phyloP scores from a whole-genome alignment of 495 filamentous ascomycete species.

The Barbatosphaeria neglecta region DNA sequence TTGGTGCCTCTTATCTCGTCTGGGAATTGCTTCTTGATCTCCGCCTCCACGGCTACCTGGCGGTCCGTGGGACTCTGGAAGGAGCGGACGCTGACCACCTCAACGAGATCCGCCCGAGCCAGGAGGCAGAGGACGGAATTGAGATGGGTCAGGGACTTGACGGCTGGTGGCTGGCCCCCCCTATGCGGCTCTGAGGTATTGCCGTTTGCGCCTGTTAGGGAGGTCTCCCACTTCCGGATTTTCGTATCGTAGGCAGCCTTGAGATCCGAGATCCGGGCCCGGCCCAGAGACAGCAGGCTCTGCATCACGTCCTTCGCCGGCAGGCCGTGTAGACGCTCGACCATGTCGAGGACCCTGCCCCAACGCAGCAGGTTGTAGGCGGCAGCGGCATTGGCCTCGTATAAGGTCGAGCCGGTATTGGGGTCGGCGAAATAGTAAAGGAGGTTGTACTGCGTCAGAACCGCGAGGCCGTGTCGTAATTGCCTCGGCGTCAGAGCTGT shows the following conservation, averaged over 20 bases:
- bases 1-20: slow-evolving; percentile 38
- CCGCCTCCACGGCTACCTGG: slow-evolving; percentile 22
- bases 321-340: slow-evolving; percentile 57
- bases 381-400: slow-evolving; percentile 63
- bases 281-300: slow-evolving; percentile 64
- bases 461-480: slow-evolving; percentile 63
- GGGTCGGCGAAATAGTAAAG: slow-evolving; percentile 60
- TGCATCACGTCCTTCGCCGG: slow-evolving; percentile 60
- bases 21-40: slow-evolving; percentile 26
- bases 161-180: slow-evolving; percentile 11
- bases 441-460: slow-evolving; percentile 81
- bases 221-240: slow-evolving; percentile 18
- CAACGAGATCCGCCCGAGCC: slow-evolving; percentile 32
- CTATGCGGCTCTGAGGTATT: background rate
- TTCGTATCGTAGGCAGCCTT: slow-evolving; percentile 29
- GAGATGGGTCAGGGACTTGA: slow-evolving; percentile 20
- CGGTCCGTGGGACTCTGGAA: slow-evolving; percentile 30
- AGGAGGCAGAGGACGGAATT: slow-evolving; percentile 30
- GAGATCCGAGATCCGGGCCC: slow-evolving; percentile 63
- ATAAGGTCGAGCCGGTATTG: slow-evolving; percentile 54
- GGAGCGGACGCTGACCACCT: slow-evolving; percentile 22
- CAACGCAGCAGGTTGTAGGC: slow-evolving; percentile 70
- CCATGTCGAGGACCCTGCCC: slow-evolving; percentile 68
- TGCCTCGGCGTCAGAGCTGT: slow-evolving; percentile 56
- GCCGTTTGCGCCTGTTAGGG: background rate